Evolutionary conservation across 352 stramenopile genomes (phyloP).

Genomic region (Phytophthora sojae): DNA sequence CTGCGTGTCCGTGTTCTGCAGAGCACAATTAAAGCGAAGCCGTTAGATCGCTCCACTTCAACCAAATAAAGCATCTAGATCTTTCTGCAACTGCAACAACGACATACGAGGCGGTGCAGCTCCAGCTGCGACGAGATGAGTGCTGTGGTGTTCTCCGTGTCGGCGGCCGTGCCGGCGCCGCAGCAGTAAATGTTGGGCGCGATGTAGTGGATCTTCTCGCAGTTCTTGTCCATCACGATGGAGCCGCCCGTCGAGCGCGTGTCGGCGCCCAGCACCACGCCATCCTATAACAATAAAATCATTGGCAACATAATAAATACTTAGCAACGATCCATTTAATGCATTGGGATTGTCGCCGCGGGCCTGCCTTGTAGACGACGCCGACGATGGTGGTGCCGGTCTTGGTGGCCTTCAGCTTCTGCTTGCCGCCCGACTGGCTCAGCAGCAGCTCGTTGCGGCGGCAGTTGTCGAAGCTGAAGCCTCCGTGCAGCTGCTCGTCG

Average conservation of each 20-base stretch:
- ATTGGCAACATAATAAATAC: not conserved
- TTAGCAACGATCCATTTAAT: not conserved
- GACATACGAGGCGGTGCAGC: constrained; percentile 93
- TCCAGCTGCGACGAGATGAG: constrained; percentile 94
- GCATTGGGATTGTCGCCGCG: constrained; percentile 7
- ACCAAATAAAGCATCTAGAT: not conserved
- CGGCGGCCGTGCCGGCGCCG: constrained; percentile 96
- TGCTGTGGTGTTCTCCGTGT: constrained; percentile 95
- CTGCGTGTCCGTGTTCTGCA: constrained; percentile 81
- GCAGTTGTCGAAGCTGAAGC: constrained; percentile 95
- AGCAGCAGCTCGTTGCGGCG: constrained; percentile 93
- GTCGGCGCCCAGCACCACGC: constrained; percentile 97
- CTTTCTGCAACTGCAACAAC: not conserved
- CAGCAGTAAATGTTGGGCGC: constrained; percentile 99
- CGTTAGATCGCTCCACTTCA: constrained; percentile 2
- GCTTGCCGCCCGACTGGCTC: constrained; percentile 51
- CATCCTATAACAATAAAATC: constrained; percentile 60
- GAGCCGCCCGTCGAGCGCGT: constrained; percentile 96
- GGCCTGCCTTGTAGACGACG: constrained; percentile 93
- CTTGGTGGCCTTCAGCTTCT: constrained; percentile 89
- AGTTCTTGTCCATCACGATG: constrained; percentile 99
- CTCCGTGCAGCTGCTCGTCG: constrained; percentile 65
- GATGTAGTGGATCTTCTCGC: constrained; percentile 99
- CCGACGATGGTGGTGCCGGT: constrained; percentile 98
- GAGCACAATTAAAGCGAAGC: not conserved